Percentiles rank a stretch among this genome's conserved stretches.
These are phyloP conservation scores for Aspergillus ellipticus DNA, from an alignment of 495 filamentous ascomycete genomes.

Conservation along the genomic window DNA sequence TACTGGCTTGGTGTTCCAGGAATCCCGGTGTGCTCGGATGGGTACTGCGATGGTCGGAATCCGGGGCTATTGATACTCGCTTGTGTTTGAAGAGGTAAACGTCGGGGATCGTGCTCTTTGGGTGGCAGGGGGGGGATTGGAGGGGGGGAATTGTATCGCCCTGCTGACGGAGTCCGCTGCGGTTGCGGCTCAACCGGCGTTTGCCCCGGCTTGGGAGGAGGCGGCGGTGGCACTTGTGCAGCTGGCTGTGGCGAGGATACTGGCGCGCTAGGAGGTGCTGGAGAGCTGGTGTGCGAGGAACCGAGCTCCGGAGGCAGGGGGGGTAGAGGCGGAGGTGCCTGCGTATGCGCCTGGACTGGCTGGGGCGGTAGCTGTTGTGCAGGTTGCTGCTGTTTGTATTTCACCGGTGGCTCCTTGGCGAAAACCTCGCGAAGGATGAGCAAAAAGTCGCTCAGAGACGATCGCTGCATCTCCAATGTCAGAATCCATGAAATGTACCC, in stretches of 20 bases:
- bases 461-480: conserved; percentile 54
- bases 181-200: conserved; percentile 10
- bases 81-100: conserved; percentile 10
- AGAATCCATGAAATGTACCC: not conserved
- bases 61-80: conserved; percentile 9
- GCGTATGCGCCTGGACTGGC: conserved; percentile 41
- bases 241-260: conserved; percentile 6
- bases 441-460: conserved; percentile 74
- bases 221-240: conserved; percentile 32
- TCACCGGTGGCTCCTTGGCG: conserved; percentile 88
- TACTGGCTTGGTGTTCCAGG: conserved; percentile 4
- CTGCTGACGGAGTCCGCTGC: conserved; percentile 18
- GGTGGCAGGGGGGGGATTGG: conserved; percentile 41
- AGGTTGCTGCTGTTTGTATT: conserved; percentile 61
- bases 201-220: conserved; percentile 33
- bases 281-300: conserved; percentile 17
- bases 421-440: conserved; percentile 83
- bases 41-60: conserved; percentile 16
- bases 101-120: conserved; percentile 29
- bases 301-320: conserved; percentile 65
- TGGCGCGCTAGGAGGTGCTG: not conserved
- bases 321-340: conserved; percentile 58
- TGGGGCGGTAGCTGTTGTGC: conserved; percentile 29
- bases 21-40: conserved; percentile 6
- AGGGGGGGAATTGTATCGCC: conserved; percentile 32